phyloP scores from a whole-genome alignment of 495 filamentous ascomycete species.

The Aspergillus sparsus region DNA sequence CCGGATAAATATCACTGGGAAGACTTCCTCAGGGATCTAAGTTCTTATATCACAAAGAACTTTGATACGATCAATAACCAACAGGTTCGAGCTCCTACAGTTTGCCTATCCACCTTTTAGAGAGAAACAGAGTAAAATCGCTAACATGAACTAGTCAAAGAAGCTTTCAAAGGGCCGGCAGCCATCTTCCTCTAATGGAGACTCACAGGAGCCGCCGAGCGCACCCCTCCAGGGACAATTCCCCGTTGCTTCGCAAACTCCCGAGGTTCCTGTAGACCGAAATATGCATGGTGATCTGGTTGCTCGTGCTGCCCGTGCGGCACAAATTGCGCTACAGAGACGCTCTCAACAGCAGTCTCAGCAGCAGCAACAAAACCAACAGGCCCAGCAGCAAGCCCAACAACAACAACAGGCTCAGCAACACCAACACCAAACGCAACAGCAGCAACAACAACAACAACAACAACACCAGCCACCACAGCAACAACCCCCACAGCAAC shows the following conservation, averaged over 20 bases:
- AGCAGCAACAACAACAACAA: too few relatives aligned
- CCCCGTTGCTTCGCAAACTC: conserved; percentile 41
- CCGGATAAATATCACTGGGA: conserved; percentile 79
- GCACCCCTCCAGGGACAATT: conserved; percentile 51
- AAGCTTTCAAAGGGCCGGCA: conserved; percentile 47
- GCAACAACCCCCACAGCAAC: conserved; percentile 25
- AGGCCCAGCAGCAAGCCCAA: neutral
- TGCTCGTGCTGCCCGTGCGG: conserved; percentile 54
- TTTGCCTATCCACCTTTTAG: neutral
- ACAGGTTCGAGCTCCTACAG: conserved; percentile 38
- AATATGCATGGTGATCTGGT: conserved; percentile 56
- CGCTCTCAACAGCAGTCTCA: conserved; percentile 47
- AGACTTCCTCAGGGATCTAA: conserved; percentile 73
- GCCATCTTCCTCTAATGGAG: conserved; percentile 44
- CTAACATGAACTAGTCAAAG: conserved; percentile 40
- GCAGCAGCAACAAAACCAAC: conserved; percentile 35
- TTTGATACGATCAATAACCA: conserved; percentile 62
- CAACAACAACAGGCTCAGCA: conserved; percentile 32
- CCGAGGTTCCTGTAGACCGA: conserved; percentile 44
- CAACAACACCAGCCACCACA: conserved; percentile 31
- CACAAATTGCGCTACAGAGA: conserved; percentile 56
- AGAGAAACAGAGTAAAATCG: neutral
- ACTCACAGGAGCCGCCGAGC: conserved; percentile 40
- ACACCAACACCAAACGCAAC: conserved; percentile 32
- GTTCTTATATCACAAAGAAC: conserved; percentile 73